Base-by-base conservation (phyloP, 495 filamentous ascomycete species). In the Aspergillus biplanus region DNA sequence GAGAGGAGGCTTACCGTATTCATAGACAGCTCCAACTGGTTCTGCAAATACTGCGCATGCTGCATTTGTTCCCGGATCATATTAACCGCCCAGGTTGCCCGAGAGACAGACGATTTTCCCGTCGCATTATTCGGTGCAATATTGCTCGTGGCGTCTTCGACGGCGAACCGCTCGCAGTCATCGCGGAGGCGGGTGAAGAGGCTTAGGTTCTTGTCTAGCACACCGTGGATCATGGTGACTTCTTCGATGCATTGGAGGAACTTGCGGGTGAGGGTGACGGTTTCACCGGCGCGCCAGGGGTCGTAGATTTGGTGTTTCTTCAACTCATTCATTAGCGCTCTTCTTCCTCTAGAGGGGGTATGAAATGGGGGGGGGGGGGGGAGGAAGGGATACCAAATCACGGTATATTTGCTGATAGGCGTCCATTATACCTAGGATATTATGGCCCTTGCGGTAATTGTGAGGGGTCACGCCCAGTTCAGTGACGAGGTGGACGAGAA, bases 241-340 rank as follows among this genome's bases (percentile, higher is more conserved):
- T 50, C 47, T 11, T 50, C 47, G 47, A 50, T 50, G 16, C 47
- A 50, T 50, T 50, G 47, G 16, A 50, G 47, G 47, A 50, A 50
- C 27, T 50, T 50, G 0, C 47, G 47, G 21, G 47, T 50, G 7
- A 50, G 21, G 16, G 47, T n/a, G 47, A 50, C 47, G n/a, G 47
- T 50, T 50, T 50, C 47, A 4, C 47, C 47, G 6, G 13, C 47
- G 47, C 47, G 47, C 47, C 47, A 50, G 16, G 47, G 47, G n/a
- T 50, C 47, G 47, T 50, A 50, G 47, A 50, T 50, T 50, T 50
- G 47, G 9, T 50, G 47, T 50, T 50, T 50, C 47, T 50, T 8
- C 8, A 21, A 4, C 15, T 1, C 27, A 50, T 11, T 1, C 27
- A 50, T 11, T 50, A 21, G 6, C 15, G 0, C 12, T 21, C 7